These are phyloP conservation scores for Sugiyamaella novakii DNA, from an alignment of 1,139 yeast species.

Conservation along the genomic window DNA sequence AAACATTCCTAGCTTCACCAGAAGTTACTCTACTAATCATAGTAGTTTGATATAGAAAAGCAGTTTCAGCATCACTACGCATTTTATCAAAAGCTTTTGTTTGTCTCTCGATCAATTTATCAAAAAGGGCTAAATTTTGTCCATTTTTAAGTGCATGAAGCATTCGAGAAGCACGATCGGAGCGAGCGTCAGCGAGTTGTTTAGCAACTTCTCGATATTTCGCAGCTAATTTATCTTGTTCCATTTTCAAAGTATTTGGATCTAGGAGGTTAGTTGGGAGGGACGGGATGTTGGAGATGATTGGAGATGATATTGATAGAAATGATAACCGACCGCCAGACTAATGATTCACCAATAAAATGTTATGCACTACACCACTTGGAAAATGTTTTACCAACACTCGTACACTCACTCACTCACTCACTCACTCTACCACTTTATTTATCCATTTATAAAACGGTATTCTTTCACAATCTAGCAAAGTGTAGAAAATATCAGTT, in stretches of 20 bases:
- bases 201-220: conserved; percentile 38
- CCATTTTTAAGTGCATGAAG: conserved; percentile 34
- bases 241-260: conserved; percentile 24
- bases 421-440: not conserved
- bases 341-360: too few species aligned
- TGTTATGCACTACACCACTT: not conserved
- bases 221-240: conserved; percentile 36
- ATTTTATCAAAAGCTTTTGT: conserved; percentile 29
- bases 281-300: not conserved
- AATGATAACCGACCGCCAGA: not conserved
- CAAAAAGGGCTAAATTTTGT: conserved; percentile 29
- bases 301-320: not conserved
- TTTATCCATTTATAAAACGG: not conserved
- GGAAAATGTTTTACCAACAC: not conserved
- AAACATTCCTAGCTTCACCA: conserved; percentile 36
- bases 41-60: conserved; percentile 30
- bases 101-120: conserved; percentile 32
- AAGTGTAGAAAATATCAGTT: too few species aligned
- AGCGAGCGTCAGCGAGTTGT: conserved; percentile 35
- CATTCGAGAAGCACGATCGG: conserved; percentile 36
- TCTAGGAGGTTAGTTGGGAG: conserved; percentile 5
- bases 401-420: not conserved
- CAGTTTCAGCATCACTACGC: conserved; percentile 25
- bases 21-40: conserved; percentile 33
- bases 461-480: too few species aligned